Conservation (phyloP, 768 basidiomycete genomes). For the Mycena epipterygia region DNA sequence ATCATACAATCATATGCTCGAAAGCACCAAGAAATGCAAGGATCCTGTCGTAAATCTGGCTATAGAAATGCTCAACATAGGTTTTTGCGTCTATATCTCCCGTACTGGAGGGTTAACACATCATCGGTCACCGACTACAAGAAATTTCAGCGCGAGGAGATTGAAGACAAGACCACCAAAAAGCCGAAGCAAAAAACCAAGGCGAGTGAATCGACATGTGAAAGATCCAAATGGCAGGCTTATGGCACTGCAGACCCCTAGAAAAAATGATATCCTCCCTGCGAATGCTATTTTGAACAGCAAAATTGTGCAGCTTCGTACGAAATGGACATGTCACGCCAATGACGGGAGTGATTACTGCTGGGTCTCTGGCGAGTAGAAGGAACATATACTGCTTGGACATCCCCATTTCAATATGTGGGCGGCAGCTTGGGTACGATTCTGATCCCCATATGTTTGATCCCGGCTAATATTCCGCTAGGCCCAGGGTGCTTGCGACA, state of each 20-base stretch:
- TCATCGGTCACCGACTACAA: too few species aligned
- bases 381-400: background rate
- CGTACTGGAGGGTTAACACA: too few species aligned
- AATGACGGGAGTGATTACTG: slow-evolving; percentile 16
- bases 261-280: slow-evolving; percentile 7
- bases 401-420: slow-evolving; percentile 11
- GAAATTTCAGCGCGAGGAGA: too few species aligned
- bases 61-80: background rate
- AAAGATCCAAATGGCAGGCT: too few species aligned
- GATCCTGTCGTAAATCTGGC: slow-evolving; percentile 1
- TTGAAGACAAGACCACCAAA: too few species aligned
- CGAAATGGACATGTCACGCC: background rate
- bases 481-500: background rate
- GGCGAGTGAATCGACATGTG: too few species aligned
- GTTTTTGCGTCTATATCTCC: too few species aligned
- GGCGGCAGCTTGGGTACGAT: slow-evolving; percentile 7
- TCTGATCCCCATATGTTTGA: background rate
- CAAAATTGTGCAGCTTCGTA: background rate
- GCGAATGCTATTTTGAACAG: slow-evolving; percentile 9
- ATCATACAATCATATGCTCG: background rate
- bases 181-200: too few species aligned
- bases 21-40: background rate
- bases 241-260: too few species aligned
- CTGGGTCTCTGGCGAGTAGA: background rate
- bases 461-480: background rate